Conservation (phyloP, 495 filamentous ascomycete species). For the Friedmanniomyces simplex region DNA sequence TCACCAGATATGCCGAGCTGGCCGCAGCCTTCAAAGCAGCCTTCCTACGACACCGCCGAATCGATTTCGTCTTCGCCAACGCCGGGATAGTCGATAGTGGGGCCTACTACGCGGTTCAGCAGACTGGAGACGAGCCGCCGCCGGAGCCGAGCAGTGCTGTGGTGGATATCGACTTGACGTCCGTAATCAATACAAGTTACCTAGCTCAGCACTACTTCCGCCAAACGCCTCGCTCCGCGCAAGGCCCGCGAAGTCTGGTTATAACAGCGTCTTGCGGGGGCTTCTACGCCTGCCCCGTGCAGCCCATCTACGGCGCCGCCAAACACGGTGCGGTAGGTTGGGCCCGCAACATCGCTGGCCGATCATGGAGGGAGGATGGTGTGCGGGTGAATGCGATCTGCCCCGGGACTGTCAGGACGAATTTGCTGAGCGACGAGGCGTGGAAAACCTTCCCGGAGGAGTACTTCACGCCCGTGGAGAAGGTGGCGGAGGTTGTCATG, state of each 20-base stretch:
- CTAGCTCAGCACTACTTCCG: conserved; percentile 28
- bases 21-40: conserved; percentile 18
- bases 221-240: conserved; percentile 8
- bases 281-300: conserved; percentile 23
- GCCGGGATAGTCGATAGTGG: conserved; percentile 30
- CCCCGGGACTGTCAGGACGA: conserved; percentile 24
- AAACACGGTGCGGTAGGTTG: conserved; percentile 27
- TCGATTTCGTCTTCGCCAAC: conserved; percentile 31
- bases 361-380: conserved; percentile 17
- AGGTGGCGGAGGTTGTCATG: conserved; percentile 22
- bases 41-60: conserved; percentile 15
- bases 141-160: conserved; percentile 18
- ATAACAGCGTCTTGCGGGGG: conserved; percentile 28
- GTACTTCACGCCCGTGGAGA: conserved; percentile 26
- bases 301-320: conserved; percentile 24
- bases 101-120: conserved; percentile 20
- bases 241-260: conserved; percentile 17
- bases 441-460: conserved; percentile 24
- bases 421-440: conserved; percentile 19
- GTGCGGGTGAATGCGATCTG: conserved; percentile 25
- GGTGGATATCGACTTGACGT: conserved; percentile 25
- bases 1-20: conserved; percentile 26
- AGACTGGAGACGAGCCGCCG: conserved; percentile 18
- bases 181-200: conserved; percentile 25
- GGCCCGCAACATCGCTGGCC: conserved; percentile 20